These are phyloP conservation scores for Sclerotinia sclerotiorum DNA, from an alignment of 2,329 filamentous ascomycete species.

Conservation along the genomic window DNA sequence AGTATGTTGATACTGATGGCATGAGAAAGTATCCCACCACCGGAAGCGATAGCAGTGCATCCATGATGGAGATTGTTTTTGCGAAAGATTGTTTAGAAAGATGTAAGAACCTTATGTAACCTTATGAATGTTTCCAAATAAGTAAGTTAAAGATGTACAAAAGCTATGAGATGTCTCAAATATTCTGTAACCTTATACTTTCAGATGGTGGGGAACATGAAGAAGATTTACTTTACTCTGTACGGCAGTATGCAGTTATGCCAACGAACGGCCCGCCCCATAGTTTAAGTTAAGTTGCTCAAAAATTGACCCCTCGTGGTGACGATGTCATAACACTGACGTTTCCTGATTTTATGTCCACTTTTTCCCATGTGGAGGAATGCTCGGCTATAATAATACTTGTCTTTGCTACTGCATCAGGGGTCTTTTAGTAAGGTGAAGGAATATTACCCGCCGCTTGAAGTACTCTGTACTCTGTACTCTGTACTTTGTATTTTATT, in stretches of 20 bases:
- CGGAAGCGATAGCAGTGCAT: conserved; percentile 70
- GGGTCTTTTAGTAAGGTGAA: neutral
- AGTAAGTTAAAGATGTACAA: conserved; percentile 1
- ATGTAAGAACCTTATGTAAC: neutral
- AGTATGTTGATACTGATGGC: conserved; percentile 64
- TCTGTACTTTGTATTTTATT: too few relatives aligned
- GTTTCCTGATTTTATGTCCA: conserved; percentile 14
- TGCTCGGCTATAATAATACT: neutral
- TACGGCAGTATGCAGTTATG: neutral
- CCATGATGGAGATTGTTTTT: conserved; percentile 46
- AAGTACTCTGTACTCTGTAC: neutral
- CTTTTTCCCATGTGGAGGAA: conserved; percentile 15
- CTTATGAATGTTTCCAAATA: neutral
- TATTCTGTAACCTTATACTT: neutral
- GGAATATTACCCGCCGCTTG: conserved; percentile 9
- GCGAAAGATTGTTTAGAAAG: neutral
- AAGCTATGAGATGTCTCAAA: neutral
- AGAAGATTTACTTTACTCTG: conserved; percentile 1
- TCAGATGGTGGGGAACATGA: neutral
- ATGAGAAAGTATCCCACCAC: conserved; percentile 67
- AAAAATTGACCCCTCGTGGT: conserved; percentile 8
- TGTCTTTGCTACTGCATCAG: conserved; percentile 12
- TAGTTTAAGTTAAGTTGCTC: neutral
- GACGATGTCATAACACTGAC: conserved; percentile 17
- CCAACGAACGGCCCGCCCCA: conserved; percentile 13